A percentile compares a stretch with the other conserved stretches of the same genome.
Conservation (phyloP, 2,329 filamentous ascomycete genomes). For the Lasiodiplodia gonubiensis region DNA sequence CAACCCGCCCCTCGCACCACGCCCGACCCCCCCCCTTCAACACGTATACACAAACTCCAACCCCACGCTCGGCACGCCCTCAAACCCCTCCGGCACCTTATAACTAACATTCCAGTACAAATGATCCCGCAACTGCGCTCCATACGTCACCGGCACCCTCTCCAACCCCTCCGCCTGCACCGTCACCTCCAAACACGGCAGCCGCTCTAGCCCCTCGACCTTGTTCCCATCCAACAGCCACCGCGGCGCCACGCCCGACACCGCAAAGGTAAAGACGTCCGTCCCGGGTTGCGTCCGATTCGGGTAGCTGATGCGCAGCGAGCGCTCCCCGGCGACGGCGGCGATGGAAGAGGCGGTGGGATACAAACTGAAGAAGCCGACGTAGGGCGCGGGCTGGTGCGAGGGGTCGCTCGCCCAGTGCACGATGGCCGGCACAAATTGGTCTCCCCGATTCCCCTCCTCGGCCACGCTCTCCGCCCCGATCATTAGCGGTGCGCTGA, state of each 20-base stretch:
- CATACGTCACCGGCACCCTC: constrained; percentile 47
- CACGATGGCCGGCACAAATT: constrained; percentile 52
- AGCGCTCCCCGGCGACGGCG: constrained; percentile 43
- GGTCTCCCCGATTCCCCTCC: constrained; percentile 39
- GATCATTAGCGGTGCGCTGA: constrained; percentile 52
- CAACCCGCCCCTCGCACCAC: too few species aligned
- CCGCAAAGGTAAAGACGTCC: background rate
- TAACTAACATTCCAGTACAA: constrained; percentile 56
- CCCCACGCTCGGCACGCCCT: constrained; percentile 46
- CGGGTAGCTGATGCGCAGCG: background rate
- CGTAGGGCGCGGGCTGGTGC: constrained; percentile 49
- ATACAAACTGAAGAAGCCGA: constrained; percentile 50
- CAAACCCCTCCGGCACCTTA: constrained; percentile 49
- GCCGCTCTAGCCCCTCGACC: background rate
- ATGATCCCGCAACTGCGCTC: constrained; percentile 48
- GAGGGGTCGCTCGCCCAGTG: constrained; percentile 53
- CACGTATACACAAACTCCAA: constrained; percentile 45
- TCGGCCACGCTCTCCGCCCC: constrained; percentile 49
- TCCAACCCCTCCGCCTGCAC: constrained; percentile 48
- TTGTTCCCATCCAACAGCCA: background rate
- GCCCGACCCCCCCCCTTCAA: too few species aligned
- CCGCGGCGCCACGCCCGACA: background rate
- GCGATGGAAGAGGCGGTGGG: constrained; percentile 52
- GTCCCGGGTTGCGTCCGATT: background rate
- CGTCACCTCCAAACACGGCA: constrained; percentile 47